These are phyloP conservation scores for Rhododendron simsii DNA, from an alignment of 148 eudicot species.

Conservation along the genomic window DNA sequence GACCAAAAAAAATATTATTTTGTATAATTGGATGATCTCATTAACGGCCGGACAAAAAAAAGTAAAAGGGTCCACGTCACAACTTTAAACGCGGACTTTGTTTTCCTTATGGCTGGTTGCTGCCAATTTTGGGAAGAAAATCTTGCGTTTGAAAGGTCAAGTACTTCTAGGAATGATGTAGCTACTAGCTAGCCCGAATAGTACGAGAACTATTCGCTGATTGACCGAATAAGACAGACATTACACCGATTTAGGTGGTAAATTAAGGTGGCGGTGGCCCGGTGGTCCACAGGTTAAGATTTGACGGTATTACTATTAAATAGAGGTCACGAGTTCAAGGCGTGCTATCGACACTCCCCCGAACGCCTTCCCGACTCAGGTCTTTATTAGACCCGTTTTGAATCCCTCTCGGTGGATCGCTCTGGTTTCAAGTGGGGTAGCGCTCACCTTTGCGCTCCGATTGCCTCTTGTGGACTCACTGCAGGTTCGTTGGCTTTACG, in stretches of 20 bases:
- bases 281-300: not conserved
- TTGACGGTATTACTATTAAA: not conserved
- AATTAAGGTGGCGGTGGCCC: not conserved
- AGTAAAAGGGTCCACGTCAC: not conserved
- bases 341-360: not conserved
- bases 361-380: no score
- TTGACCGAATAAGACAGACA: conserved; percentile 1
- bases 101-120: not conserved
- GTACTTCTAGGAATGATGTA: not conserved
- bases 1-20: no score
- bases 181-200: not conserved
- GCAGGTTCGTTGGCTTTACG: not conserved
- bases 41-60: not conserved
- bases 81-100: not conserved
- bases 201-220: not conserved
- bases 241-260: not conserved
- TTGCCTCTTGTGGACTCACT: not conserved
- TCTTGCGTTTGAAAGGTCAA: not conserved
- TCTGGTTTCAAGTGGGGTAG: not conserved
- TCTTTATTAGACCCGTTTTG: no score
- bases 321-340: not conserved
- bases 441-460: not conserved
- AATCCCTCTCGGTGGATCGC: no score
- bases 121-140: not conserved
- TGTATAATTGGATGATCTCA: not conserved